Conservation (phyloP, 805 yeast species). For the Ascoidea asiatica region DNA sequence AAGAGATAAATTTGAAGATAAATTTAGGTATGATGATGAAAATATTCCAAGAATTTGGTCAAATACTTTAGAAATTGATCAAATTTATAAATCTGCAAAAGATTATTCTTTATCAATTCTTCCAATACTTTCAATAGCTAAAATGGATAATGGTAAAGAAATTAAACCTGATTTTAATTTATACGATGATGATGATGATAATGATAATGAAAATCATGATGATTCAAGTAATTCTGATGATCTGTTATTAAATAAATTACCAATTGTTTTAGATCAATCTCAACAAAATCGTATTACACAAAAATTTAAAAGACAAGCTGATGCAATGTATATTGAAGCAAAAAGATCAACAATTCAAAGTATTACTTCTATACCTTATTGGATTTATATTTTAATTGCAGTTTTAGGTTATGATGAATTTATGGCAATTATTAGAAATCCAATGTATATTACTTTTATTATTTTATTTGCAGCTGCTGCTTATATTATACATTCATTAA, state of each 20-base stretch:
- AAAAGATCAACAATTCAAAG: constrained; percentile 74
- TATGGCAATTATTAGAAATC: constrained; percentile 75
- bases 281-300: constrained; percentile 44
- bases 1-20: constrained; percentile 71
- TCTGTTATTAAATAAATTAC: constrained; percentile 31
- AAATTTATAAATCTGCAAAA: constrained; percentile 46
- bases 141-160: constrained; percentile 35
- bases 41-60: constrained; percentile 79
- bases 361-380: constrained; percentile 70
- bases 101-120: constrained; percentile 40
- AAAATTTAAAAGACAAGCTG: constrained; percentile 62
- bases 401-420: constrained; percentile 94
- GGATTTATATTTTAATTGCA: constrained; percentile 57
- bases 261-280: constrained; percentile 39
- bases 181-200: constrained; percentile 19
- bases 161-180: constrained; percentile 46
- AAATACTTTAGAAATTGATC: constrained; percentile 59
- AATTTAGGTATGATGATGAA: constrained; percentile 68
- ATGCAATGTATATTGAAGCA: constrained; percentile 73
- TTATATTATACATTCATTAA: constrained; percentile 56
- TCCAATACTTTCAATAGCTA: constrained; percentile 47
- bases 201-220: constrained; percentile 15
- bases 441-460: constrained; percentile 57
- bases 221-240: constrained; percentile 15
- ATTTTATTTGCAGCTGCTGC: constrained; percentile 44